Base-by-base conservation (phyloP, 2,329 filamentous ascomycete genomes). In the Mollisiaceae sp. region DNA sequence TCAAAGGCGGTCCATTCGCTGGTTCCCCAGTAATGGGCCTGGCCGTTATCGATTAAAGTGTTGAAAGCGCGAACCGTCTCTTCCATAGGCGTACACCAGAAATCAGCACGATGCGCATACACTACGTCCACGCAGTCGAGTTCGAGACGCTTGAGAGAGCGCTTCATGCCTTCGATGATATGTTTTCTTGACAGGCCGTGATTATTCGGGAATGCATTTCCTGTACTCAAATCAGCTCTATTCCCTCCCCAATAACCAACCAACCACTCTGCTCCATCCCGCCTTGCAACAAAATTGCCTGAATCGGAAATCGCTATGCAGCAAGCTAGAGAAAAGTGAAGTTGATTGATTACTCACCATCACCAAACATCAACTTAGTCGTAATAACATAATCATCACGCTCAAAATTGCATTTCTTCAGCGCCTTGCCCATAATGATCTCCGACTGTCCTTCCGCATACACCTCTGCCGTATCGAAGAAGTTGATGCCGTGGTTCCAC, bases 1-100 rank as follows among this genome's bases (percentile, higher is more conserved):
- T 89, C 86, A 65, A 84, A 82, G 56, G 87, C 85, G 64, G 80
- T 82, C 87, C 87, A 90, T 76, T 89, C 86, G 0, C 84, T 87
- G 0, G 87, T 89, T 50, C 86, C 87, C 86, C 87, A 89, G 79
- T 90, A 89, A 69, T 90, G 84, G 3, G 86, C 85, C 77, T 89
- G 86, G 72, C 88, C 88, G 1, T 82, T 82, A 75, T 86, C 80
- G 75, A 91, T 89, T 59, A 90, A 77, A 75, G 89, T 82, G 79
- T 90, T 90, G 79, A 91, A 90, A 60, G 85, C 87, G 57, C 88
- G 85, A 50, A 91, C 88, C 1, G 84, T 86, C 78, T 91, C 89
- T 75, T 90, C 87, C 80, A 91, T 90, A 2, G 88, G 89, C 0
- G 88, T 91, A 50, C 38, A 60, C 59, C 85, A 80, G n/a, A 86